Conservation (phyloP, 768 basidiomycete species). For the Pholiota conissans region DNA sequence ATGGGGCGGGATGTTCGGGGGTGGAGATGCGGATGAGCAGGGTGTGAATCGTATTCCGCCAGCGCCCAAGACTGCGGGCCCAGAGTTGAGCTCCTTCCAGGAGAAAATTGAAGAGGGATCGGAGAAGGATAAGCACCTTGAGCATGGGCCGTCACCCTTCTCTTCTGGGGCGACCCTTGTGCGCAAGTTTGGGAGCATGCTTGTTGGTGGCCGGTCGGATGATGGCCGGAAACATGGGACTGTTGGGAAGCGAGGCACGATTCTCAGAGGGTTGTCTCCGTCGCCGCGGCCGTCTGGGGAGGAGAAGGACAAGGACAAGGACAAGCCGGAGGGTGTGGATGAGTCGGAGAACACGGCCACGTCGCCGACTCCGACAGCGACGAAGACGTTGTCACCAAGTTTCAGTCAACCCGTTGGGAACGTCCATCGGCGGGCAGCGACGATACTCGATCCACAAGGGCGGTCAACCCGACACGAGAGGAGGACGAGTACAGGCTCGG, state of each 20-base stretch:
- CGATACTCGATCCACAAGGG: constrained; percentile 70
- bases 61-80: constrained; percentile 63
- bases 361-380: constrained; percentile 19
- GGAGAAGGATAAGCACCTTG: constrained; percentile 26
- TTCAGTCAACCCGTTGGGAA: constrained; percentile 59
- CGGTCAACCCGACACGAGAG: constrained; percentile 67
- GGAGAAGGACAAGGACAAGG: constrained; percentile 28
- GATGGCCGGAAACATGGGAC: constrained; percentile 38
- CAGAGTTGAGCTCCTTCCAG: constrained; percentile 59
- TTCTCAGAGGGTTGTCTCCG: constrained; percentile 34
- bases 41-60: constrained; percentile 33
- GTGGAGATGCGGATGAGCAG: constrained; percentile 39
- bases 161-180: constrained; percentile 73
- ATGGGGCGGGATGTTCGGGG: constrained; percentile 64
- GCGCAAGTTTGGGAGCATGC: constrained; percentile 72
- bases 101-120: constrained; percentile 38
- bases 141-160: constrained; percentile 35
- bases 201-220: constrained; percentile 42
- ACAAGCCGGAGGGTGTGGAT: constrained; percentile 20
- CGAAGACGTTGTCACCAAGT: constrained; percentile 36
- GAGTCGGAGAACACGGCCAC: constrained; percentile 7
- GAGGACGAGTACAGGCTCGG: constrained; percentile 75
- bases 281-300: constrained; percentile 29
- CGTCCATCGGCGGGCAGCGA: constrained; percentile 74
- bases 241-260: constrained; percentile 45